phyloP scores from a whole-genome alignment of 1,284 basidiomycete species.

The Leccinum solheimii region DNA sequence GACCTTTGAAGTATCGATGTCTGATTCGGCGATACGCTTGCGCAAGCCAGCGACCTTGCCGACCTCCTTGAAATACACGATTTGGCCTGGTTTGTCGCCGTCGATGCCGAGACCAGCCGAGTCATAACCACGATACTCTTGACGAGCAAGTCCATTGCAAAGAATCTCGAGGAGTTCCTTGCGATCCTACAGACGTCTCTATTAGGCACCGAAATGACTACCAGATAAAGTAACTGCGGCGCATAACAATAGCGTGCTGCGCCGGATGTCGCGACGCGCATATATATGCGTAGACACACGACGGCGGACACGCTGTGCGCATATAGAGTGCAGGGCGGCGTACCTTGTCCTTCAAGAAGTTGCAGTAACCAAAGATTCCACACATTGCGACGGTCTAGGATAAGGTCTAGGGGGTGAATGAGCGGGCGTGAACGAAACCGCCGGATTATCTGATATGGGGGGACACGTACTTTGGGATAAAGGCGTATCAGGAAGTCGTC shows the following conservation, averaged over 20 bases:
- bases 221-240: constrained; percentile 23
- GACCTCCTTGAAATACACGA: constrained; percentile 96
- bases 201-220: constrained; percentile 20
- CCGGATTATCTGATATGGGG: not conserved
- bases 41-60: constrained; percentile 96
- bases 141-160: constrained; percentile 88
- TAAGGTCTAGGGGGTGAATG: constrained; percentile 7
- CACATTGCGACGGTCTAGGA: constrained; percentile 57
- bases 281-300: constrained; percentile 17
- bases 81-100: constrained; percentile 80
- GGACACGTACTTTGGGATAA: constrained; percentile 19
- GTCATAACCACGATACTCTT: constrained; percentile 99
- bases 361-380: constrained; percentile 96
- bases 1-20: constrained; percentile 78
- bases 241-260: not conserved
- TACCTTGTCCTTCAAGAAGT: constrained; percentile 90
- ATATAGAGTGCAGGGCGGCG: constrained; percentile 25
- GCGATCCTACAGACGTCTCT: constrained; percentile 65
- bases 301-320: not conserved
- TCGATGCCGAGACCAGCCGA: constrained; percentile 96
- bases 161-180: constrained; percentile 92
- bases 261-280: constrained; percentile 6
- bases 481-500: constrained; percentile 2
- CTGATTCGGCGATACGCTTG: constrained; percentile 84
- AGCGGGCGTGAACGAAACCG: not conserved